A percentile compares a stretch with the other conserved stretches of the same genome.
Evolutionary conservation across 1,284 basidiomycete genomes (phyloP).

Genomic region (Cryptococcus sp.): DNA sequence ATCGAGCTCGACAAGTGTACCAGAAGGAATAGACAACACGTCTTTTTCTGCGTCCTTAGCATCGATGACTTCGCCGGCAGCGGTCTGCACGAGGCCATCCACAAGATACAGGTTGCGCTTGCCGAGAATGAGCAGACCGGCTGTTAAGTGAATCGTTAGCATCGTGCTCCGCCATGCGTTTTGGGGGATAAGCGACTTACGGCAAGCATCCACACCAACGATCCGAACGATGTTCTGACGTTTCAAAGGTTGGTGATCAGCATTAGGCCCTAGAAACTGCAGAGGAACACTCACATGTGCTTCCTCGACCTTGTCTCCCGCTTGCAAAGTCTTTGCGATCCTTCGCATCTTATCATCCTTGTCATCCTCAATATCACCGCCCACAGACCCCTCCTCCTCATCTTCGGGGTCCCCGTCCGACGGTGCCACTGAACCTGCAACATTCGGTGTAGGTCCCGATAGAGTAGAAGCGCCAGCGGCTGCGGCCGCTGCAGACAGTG

Average conservation of each 20-base stretch:
- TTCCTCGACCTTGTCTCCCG: conserved; percentile 89
- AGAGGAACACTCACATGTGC: conserved; percentile 45
- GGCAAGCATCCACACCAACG: conserved; percentile 82
- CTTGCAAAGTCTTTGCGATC: conserved; percentile 63
- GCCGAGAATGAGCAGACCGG: conserved; percentile 84
- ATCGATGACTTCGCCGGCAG: conserved; percentile 84
- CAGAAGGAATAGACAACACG: conserved; percentile 75
- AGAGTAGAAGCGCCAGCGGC: background rate
- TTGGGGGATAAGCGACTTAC: conserved; percentile 53
- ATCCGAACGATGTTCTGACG: conserved; percentile 74
- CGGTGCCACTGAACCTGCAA: conserved; percentile 4
- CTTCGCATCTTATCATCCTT: conserved; percentile 67
- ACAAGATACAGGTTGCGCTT: conserved; percentile 83
- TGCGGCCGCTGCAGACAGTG: background rate
- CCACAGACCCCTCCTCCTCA: conserved; percentile 32
- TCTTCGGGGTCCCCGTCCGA: conserved; percentile 15
- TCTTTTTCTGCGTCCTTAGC: conserved; percentile 80
- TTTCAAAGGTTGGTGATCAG: conserved; percentile 9
- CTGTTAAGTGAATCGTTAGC: conserved; percentile 52
- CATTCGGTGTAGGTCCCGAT: background rate
- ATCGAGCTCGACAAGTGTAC: conserved; percentile 76
- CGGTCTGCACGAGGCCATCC: conserved; percentile 86
- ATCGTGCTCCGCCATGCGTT: background rate
- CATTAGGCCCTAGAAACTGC: background rate
- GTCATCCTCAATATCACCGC: conserved; percentile 53